Evolutionary conservation across 805 yeast species (phyloP), one percentile per base, ranked within the genome.

Genomic region (Candida oleophila): DNA sequence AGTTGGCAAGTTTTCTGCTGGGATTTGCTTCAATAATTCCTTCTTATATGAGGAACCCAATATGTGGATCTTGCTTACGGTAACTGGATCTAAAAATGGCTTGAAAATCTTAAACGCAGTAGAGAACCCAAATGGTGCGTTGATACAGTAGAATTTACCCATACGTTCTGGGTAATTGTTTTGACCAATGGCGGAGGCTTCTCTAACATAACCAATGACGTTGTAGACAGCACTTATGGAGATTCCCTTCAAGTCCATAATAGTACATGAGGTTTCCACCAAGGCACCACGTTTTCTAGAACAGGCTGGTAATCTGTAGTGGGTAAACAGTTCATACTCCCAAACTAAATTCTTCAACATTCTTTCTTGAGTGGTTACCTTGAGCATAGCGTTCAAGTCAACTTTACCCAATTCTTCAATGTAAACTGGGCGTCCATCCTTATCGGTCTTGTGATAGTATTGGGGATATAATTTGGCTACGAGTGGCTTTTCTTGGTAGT

Each of bases 91-190:
- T 63, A 94, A 79, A 71, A 94, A 91, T 46, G 96, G 92, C 73
- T 90, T 90, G 74, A 94, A 88, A 46, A 91, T 64, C 65, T 82
- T 81, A 80, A 92, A 94, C 36, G 95, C 97, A 36, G 97, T 85
- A 34, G 96, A 82, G 71, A 94, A 94, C 2, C 99, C 99, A 64
- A 90, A 94, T 53, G 99, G 99, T 1, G 98, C 96, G 63, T 94
- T 94, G 70, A 94, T 89, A 59, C 91, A 74, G 71, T 90, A 92
- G 65, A 92, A 94, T 69, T 88, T 90, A 62, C 99, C 99, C 99
- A 94, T 94, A 70, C 98, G 87, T 77, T 94, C 99, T 14, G 99
- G 99, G 66, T 94, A 94, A 71, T 88, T 92, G 73, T 94, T 89
- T 76, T 94, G 99, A 49, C 98, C 97, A 59, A 94, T 89, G 60